A percentile compares a stretch with the other conserved stretches of the same genome.
These are phyloP conservation scores for Chlorella sp. DNA, from an alignment of 139 green algal genomes.

Conservation along the genomic window DNA sequence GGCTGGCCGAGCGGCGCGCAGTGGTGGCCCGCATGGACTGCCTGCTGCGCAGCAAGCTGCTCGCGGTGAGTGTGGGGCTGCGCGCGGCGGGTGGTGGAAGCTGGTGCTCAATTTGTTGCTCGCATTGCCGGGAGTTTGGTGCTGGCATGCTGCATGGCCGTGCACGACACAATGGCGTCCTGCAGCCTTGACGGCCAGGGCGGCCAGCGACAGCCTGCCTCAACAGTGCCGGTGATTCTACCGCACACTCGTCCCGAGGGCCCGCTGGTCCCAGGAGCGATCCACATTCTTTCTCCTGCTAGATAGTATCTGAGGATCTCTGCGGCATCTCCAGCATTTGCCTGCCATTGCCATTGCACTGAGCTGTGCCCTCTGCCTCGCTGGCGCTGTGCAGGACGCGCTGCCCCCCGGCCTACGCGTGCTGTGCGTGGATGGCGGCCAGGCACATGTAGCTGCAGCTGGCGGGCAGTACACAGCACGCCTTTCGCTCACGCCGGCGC, in stretches of 20 bases:
- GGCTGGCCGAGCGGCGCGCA: not conserved
- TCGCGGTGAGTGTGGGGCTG: not conserved
- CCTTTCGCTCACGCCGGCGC: slow-evolving; percentile 31
- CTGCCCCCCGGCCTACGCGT: slow-evolving; percentile 18
- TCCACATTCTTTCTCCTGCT: too few species aligned
- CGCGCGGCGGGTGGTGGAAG: too few species aligned
- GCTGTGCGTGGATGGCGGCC: not conserved
- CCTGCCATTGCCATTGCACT: not conserved
- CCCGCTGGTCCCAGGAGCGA: too few species aligned
- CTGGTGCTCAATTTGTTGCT: not conserved
- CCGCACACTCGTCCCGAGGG: too few species aligned
- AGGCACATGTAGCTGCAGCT: slow-evolving; percentile 7
- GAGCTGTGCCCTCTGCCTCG: not conserved
- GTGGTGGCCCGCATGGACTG: slow-evolving; percentile 9
- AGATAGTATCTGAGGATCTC: too few species aligned
- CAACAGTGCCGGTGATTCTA: not conserved
- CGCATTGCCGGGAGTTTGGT: not conserved
- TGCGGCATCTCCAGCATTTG: not conserved
- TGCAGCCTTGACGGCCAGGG: not conserved
- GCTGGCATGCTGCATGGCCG: not conserved
- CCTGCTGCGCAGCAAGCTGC: slow-evolving; percentile 12
- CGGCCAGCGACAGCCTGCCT: too few species aligned
- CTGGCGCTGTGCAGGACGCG: not conserved
- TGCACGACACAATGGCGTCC: not conserved
- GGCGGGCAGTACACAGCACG: slow-evolving; percentile 6